Percentiles rank a stretch among this genome's conserved stretches.
Conservation (phyloP, 2,329 filamentous ascomycete species). For the Grosmannia penicillata region DNA sequence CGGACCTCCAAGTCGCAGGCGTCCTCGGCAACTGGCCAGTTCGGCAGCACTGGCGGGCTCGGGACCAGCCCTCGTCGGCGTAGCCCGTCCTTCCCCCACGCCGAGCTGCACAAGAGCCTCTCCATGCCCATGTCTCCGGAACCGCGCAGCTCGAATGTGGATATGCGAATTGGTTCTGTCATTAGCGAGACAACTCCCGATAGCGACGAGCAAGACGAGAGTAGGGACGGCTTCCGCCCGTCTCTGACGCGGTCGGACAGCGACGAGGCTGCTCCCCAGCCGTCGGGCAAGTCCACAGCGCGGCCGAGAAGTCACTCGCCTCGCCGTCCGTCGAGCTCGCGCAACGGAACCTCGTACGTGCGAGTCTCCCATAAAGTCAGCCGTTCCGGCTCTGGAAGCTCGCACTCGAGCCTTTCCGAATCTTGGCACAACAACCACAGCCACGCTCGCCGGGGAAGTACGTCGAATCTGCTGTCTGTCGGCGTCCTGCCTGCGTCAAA, state of each 20-base stretch:
- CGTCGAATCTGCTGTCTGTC: slow-evolving; percentile 59
- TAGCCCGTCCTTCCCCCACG: slow-evolving; percentile 48
- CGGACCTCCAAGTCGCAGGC: slow-evolving; percentile 75
- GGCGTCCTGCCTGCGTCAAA: slow-evolving; percentile 69
- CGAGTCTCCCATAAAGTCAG: slow-evolving; percentile 61
- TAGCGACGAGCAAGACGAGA: slow-evolving; percentile 26
- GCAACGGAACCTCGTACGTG: slow-evolving; percentile 49
- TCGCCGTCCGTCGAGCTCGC: slow-evolving; percentile 57
- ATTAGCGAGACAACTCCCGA: slow-evolving; percentile 28
- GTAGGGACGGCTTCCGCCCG: slow-evolving; percentile 23
- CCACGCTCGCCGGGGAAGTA: slow-evolving; percentile 60
- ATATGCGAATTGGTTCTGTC: slow-evolving; percentile 45
- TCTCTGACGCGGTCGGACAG: slow-evolving; percentile 31
- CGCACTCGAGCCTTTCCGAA: slow-evolving; percentile 62
- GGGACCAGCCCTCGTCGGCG: slow-evolving; percentile 43
- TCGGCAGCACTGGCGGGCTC: slow-evolving; percentile 11
- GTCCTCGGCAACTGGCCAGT: slow-evolving; percentile 57
- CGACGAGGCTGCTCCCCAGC: slow-evolving; percentile 25
- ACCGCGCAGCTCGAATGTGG: slow-evolving; percentile 28
- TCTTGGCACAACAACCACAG: slow-evolving; percentile 48
- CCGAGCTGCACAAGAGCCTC: slow-evolving; percentile 51
- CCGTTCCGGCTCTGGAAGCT: slow-evolving; percentile 83
- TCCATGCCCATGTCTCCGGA: slow-evolving; percentile 53
- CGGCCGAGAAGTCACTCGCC: slow-evolving; percentile 70
- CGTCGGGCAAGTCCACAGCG: slow-evolving; percentile 25